Evolutionary conservation across 23 red algal genomes (phyloP).

Genomic region (Chondrus crispus): DNA sequence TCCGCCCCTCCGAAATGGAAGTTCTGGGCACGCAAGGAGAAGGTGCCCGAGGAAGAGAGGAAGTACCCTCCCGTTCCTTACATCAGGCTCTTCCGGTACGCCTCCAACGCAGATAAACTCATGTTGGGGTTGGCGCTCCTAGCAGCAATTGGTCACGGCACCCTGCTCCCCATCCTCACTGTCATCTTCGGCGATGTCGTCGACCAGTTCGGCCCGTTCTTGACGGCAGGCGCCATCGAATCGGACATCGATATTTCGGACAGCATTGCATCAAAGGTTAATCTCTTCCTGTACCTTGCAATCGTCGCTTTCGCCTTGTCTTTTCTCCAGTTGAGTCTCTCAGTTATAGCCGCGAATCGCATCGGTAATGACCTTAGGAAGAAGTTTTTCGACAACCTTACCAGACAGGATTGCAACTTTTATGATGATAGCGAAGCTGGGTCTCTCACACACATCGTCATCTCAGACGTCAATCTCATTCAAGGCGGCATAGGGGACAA

Average conservation of each 20-base stretch:
- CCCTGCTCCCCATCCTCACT: conserved; percentile 67
- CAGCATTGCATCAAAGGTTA: conserved; percentile 1
- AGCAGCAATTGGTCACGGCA: conserved; percentile 65
- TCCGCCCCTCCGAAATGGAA: neutral
- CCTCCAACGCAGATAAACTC: conserved; percentile 22
- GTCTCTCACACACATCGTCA: conserved; percentile 37
- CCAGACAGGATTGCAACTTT: conserved; percentile 38
- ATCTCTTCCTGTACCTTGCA: conserved; percentile 31
- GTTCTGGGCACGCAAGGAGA: neutral
- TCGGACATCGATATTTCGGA: neutral
- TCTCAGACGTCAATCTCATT: conserved; percentile 61
- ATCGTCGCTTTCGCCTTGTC: conserved; percentile 33
- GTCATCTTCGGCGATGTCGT: conserved; percentile 81
- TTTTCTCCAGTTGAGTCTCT: conserved; percentile 18
- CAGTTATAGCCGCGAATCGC: conserved; percentile 20
- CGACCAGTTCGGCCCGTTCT: conserved; percentile 19
- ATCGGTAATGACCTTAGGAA: conserved; percentile 32
- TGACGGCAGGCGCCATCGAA: neutral
- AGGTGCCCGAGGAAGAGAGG: neutral
- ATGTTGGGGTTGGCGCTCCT: conserved; percentile 42
- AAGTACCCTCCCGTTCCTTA: conserved; percentile 31
- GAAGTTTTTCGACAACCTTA: conserved; percentile 32
- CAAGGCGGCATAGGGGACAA: conserved; percentile 65
- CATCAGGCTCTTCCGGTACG: conserved; percentile 56
- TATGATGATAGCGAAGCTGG: conserved; percentile 38